Evolutionary conservation across 805 yeast genomes (phyloP).

Genomic region (Kuraishia ogatae): DNA sequence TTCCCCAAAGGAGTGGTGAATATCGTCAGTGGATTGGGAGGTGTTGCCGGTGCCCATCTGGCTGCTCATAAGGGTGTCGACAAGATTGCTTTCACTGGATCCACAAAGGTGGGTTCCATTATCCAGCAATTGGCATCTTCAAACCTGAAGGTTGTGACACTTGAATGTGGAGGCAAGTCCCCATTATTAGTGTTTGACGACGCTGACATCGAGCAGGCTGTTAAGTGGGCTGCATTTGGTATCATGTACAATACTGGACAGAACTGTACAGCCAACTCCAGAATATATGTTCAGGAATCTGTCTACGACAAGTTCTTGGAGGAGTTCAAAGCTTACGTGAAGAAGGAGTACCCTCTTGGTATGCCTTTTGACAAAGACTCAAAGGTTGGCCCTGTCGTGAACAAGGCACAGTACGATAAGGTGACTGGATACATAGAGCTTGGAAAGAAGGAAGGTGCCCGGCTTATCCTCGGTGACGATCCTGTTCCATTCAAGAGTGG

Average conservation of each 20-base stretch:
- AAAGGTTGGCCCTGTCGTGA: conserved; percentile 56
- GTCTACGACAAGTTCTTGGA: conserved; percentile 46
- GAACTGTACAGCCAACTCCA: conserved; percentile 59
- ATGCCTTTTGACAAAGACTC: conserved; percentile 37
- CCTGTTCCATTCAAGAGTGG: conserved; percentile 41
- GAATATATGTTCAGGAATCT: conserved; percentile 48
- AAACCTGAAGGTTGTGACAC: conserved; percentile 54
- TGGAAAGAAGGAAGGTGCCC: conserved; percentile 43
- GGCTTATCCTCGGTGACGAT: conserved; percentile 33
- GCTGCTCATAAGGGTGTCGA: conserved; percentile 50
- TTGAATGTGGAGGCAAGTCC: conserved; percentile 71
- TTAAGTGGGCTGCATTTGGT: conserved; percentile 60
- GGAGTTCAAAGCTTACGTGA: conserved; percentile 34
- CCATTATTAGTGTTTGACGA: conserved; percentile 56
- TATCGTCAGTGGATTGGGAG: conserved; percentile 63
- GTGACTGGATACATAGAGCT: conserved; percentile 32
- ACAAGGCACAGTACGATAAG: conserved; percentile 47
- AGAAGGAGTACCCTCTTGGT: conserved; percentile 45
- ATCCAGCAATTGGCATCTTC: conserved; percentile 54
- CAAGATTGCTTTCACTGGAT: conserved; percentile 59
- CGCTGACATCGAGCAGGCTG: conserved; percentile 58
- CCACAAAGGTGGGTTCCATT: conserved; percentile 57
- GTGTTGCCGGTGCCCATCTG: conserved; percentile 59
- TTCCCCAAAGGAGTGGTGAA: conserved; percentile 73
- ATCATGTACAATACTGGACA: conserved; percentile 60